phyloP scores from a whole-genome alignment of 1,284 basidiomycete genomes.

The Fomitopsis schrenkii region DNA sequence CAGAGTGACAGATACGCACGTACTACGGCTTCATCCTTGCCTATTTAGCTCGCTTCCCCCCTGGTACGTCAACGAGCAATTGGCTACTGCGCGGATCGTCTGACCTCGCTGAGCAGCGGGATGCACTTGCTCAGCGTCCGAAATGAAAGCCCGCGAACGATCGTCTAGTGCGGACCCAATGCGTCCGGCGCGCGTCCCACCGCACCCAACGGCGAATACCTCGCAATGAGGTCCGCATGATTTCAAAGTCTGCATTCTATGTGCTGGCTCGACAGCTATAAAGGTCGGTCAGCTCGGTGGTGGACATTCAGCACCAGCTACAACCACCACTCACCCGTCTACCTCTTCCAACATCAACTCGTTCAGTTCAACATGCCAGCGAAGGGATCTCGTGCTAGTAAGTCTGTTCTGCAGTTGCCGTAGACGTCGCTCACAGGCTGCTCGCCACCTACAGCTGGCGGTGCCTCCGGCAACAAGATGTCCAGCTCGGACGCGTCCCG shows the following conservation, averaged over 20 bases:
- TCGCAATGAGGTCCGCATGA: background rate
- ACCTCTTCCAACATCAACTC: background rate
- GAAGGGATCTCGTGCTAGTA: conserved; percentile 16
- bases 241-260: background rate
- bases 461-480: conserved; percentile 21
- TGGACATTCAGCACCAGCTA: background rate
- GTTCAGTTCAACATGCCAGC: conserved; percentile 10
- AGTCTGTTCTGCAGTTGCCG: background rate
- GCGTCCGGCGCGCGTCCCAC: background rate
- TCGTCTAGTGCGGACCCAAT: background rate
- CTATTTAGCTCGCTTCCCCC: background rate
- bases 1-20: background rate
- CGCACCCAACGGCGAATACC: background rate
- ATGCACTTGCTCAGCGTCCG: background rate
- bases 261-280: background rate
- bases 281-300: background rate
- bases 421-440: background rate
- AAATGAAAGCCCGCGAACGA: background rate
- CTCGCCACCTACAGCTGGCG: conserved; percentile 10
- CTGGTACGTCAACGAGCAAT: background rate
- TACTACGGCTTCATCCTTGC: background rate
- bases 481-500: conserved; percentile 24
- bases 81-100: background rate
- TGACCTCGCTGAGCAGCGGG: background rate
- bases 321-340: background rate